phyloP scores from a whole-genome alignment of 2,329 filamentous ascomycete genomes.

The Fusarium austroafricanum region DNA sequence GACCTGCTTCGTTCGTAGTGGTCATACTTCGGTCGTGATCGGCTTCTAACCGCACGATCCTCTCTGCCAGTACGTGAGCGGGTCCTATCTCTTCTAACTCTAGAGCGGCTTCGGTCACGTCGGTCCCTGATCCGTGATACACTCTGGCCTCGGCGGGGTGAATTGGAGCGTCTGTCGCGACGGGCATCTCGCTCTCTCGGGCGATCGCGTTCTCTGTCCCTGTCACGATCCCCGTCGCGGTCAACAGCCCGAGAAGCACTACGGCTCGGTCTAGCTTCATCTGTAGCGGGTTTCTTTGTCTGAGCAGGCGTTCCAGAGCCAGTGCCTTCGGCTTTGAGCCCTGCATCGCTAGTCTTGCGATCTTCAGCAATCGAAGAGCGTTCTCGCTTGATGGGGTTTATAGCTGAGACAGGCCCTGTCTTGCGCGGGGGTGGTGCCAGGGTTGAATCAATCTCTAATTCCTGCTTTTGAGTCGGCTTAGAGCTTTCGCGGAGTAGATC shows the following conservation, averaged over 20 bases:
- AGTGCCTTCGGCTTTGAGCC: conserved; percentile 52
- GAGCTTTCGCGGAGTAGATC: conserved; percentile 71
- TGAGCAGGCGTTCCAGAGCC: conserved; percentile 48
- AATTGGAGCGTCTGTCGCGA: conserved; percentile 54
- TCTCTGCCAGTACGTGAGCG: conserved; percentile 54
- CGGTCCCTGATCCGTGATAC: conserved; percentile 49
- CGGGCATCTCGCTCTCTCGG: conserved; percentile 46
- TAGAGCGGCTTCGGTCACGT: conserved; percentile 54
- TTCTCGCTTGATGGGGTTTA: conserved; percentile 64
- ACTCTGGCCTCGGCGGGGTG: conserved; percentile 53
- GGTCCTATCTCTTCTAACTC: conserved; percentile 53
- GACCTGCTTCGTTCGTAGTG: conserved; percentile 53
- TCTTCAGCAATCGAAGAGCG: conserved; percentile 57
- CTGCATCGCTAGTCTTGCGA: conserved; percentile 53
- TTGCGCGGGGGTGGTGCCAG: conserved; percentile 67
- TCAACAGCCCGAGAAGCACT: conserved; percentile 49
- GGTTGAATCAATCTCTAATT: conserved; percentile 67
- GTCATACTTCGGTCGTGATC: conserved; percentile 50
- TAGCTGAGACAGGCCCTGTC: conserved; percentile 66
- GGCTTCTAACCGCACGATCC: conserved; percentile 49
- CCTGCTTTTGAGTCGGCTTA: conserved; percentile 60
- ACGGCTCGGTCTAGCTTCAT: conserved; percentile 50
- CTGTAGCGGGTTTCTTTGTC: conserved; percentile 39
- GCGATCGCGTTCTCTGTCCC: conserved; percentile 47
- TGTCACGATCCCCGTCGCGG: conserved; percentile 42